Conservation (phyloP, 1,284 basidiomycete species). For the Ganoderma lucidum region DNA sequence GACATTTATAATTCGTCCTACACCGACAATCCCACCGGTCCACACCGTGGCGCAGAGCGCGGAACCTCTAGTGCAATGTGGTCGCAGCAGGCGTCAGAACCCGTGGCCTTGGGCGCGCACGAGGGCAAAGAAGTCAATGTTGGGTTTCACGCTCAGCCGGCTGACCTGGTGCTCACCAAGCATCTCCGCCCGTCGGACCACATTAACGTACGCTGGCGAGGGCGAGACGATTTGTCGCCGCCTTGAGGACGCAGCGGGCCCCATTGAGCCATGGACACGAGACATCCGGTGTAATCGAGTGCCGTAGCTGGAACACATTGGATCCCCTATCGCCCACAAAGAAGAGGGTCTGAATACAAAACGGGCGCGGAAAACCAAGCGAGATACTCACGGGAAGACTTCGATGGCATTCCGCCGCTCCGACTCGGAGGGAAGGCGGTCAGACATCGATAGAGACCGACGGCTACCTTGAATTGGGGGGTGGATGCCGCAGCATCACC, state of each 20-base stretch:
- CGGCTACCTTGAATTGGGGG: not conserved
- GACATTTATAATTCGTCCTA: not conserved
- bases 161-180: constrained; percentile 7
- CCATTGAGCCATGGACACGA: not conserved
- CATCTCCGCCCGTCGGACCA: constrained; percentile 7
- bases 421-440: not conserved
- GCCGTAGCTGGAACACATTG: not conserved
- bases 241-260: constrained; percentile 1
- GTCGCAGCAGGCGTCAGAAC: not conserved
- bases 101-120: not conserved
- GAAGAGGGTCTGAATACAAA: not conserved
- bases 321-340: constrained; percentile 6
- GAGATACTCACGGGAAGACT: not conserved
- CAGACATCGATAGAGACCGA: not conserved
- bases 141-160: not conserved
- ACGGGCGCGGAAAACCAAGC: not conserved
- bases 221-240: not conserved
- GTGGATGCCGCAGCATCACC: not conserved
- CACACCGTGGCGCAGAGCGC: constrained; percentile 1
- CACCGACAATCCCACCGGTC: not conserved
- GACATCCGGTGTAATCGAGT: not conserved
- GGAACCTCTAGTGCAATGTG: not conserved
- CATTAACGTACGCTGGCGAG: not conserved
- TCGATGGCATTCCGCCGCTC: not conserved
- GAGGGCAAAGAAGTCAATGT: not conserved